phyloP scores from a whole-genome alignment of 805 yeast species.

The Lipomyces oligophaga region DNA sequence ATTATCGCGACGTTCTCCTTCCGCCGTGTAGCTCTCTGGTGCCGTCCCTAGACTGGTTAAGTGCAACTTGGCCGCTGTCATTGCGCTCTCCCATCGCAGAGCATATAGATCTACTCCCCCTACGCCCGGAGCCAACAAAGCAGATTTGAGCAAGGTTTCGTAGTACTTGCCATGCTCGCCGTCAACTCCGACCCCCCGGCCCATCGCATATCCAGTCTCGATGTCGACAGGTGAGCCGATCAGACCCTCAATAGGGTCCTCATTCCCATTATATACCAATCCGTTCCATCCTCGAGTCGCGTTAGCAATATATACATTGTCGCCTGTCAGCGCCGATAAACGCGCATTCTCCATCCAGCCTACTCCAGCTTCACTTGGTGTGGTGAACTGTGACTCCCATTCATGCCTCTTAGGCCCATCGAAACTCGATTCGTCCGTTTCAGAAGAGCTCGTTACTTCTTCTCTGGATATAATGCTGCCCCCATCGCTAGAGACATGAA shows the following conservation, averaged over 20 bases:
- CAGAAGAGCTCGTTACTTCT: too few relatives aligned
- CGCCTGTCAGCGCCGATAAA: conserved; percentile 42
- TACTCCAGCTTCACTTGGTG: too few relatives aligned
- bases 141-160: conserved; percentile 27
- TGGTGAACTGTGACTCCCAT: too few relatives aligned
- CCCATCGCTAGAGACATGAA: too few relatives aligned
- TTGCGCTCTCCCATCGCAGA: conserved; percentile 22
- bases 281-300: conserved; percentile 24
- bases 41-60: conserved; percentile 19
- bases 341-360: conserved; percentile 42
- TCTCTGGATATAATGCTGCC: too few relatives aligned
- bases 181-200: conserved; percentile 16
- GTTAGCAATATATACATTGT: conserved; percentile 38
- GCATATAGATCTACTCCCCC: conserved; percentile 13
- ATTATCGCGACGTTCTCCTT: conserved; percentile 8
- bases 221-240: conserved; percentile 23
- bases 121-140: conserved; percentile 19
- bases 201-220: conserved; percentile 16
- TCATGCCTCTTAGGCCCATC: too few relatives aligned
- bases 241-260: conserved; percentile 24
- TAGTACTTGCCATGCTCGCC: conserved; percentile 27
- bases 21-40: conserved; percentile 13
- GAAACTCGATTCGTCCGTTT: too few relatives aligned
- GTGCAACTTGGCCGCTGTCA: conserved; percentile 10
- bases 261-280: conserved; percentile 15